Evolutionary conservation across 2,329 filamentous ascomycete species (phyloP).

Genomic region (Botrytis fragariae): DNA sequence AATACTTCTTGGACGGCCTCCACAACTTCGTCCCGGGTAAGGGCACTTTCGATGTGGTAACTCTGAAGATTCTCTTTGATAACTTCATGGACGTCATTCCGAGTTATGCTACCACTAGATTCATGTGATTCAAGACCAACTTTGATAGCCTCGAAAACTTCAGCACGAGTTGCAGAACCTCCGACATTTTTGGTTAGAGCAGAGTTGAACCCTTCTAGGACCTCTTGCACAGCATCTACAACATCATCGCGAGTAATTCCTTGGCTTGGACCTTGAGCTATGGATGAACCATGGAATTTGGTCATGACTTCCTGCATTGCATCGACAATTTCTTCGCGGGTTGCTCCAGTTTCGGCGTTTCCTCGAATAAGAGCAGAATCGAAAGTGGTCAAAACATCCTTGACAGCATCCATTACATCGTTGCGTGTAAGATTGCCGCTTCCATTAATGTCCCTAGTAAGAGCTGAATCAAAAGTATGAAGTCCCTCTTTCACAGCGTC

Average conservation of each 20-base stretch:
- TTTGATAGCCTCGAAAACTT: constrained; percentile 79
- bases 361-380: constrained; percentile 54
- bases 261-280: constrained; percentile 74
- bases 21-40: constrained; percentile 81
- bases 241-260: constrained; percentile 60
- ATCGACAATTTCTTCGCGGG: constrained; percentile 15
- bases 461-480: constrained; percentile 44
- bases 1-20: constrained; percentile 81
- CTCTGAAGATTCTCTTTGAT: constrained; percentile 64
- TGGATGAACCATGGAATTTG: constrained; percentile 74
- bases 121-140: constrained; percentile 75
- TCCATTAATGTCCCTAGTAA: constrained; percentile 45
- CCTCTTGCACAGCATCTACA: constrained; percentile 48
- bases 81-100: constrained; percentile 81
- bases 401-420: constrained; percentile 81
- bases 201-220: constrained; percentile 40
- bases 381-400: constrained; percentile 62
- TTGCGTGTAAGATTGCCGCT: constrained; percentile 65
- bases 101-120: constrained; percentile 60
- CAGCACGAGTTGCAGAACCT: constrained; percentile 68
- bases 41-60: constrained; percentile 64
- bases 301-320: constrained; percentile 88
- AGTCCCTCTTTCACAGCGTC: constrained; percentile 79
- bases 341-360: constrained; percentile 44
- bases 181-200: constrained; percentile 45